Evolutionary conservation across 2,329 filamentous ascomycete genomes (phyloP).

Genomic region (Neopestalotiopsis clavispora): DNA sequence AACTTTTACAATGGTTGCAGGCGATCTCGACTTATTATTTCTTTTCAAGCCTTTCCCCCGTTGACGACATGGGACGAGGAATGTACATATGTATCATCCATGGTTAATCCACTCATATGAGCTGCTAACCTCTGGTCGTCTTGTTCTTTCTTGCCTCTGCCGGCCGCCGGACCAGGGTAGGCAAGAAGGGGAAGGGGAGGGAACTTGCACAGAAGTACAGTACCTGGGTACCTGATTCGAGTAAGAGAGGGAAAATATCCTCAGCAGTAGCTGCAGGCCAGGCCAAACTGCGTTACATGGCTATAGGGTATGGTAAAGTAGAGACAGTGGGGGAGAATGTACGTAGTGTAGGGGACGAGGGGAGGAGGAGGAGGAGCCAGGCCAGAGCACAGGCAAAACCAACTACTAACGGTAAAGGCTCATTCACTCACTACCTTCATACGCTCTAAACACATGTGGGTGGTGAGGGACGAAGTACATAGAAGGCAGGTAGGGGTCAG

Average conservation of each 20-base stretch:
- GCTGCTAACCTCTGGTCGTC: background rate
- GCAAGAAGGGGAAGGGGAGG: slow-evolving; percentile 8
- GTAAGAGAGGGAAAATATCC: background rate
- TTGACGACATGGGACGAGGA: slow-evolving; percentile 4
- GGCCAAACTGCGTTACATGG: background rate
- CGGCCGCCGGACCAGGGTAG: background rate
- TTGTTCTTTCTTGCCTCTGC: slow-evolving; percentile 14
- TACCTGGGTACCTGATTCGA: background rate
- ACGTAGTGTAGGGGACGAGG: background rate
- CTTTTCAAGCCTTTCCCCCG: background rate
- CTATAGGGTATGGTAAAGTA: slow-evolving; percentile 2
- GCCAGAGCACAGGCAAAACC: background rate
- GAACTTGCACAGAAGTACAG: slow-evolving; percentile 6
- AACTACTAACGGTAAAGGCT: slow-evolving; percentile 6
- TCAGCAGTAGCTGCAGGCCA: background rate
- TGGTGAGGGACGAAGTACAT: slow-evolving; percentile 33
- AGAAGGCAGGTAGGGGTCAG: slow-evolving; percentile 36
- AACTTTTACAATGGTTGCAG: background rate
- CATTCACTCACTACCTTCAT: background rate
- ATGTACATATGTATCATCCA: slow-evolving; percentile 17
- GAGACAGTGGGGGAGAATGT: background rate
- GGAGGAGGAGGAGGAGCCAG: background rate
- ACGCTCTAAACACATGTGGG: slow-evolving; percentile 24
- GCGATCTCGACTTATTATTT: slow-evolving; percentile 11
- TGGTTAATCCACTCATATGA: slow-evolving; percentile 15